Evolutionary conservation across 2,329 filamentous ascomycete species (phyloP).

Genomic region (Fusarium robinianum): DNA sequence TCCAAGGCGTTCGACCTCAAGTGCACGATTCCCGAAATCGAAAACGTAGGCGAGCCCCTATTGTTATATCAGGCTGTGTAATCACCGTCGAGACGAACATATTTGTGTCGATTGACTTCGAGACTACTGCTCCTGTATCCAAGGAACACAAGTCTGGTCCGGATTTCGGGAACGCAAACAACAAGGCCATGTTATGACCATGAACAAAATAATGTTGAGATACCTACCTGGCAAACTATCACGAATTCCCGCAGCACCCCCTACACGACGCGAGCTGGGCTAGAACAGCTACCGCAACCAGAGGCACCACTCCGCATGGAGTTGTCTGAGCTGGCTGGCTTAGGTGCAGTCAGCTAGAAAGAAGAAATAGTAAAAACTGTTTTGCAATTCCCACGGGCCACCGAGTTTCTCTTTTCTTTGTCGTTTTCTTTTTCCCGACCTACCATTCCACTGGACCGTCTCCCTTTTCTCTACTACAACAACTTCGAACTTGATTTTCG

Average conservation of each 20-base stretch:
- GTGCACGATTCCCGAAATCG: conserved; percentile 98
- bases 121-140: neutral
- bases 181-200: conserved; percentile 22
- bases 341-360: conserved; percentile 24
- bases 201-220: conserved; percentile 30
- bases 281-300: conserved; percentile 17
- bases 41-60: conserved; percentile 94
- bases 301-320: conserved; percentile 13
- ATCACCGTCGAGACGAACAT: conserved; percentile 13
- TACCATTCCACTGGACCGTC: conserved; percentile 29
- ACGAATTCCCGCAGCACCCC: conserved; percentile 27
- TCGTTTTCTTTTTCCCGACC: too few species aligned
- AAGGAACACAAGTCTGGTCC: conserved; percentile 2
- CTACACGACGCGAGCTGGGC: conserved; percentile 12
- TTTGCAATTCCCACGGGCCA: conserved; percentile 20
- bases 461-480: conserved; percentile 22
- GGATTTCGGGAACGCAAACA: conserved; percentile 7
- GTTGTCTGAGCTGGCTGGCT: conserved; percentile 12
- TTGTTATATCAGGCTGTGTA: conserved; percentile 78
- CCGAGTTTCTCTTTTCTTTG: conserved; percentile 34
- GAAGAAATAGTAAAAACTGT: conserved; percentile 30
- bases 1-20: conserved; percentile 99
- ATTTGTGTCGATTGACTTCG: neutral
- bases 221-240: conserved; percentile 26
- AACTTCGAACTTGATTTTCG: conserved; percentile 24